Conservation (phyloP, 208 protist species). For the Trypanosoma cruzi region DNA sequence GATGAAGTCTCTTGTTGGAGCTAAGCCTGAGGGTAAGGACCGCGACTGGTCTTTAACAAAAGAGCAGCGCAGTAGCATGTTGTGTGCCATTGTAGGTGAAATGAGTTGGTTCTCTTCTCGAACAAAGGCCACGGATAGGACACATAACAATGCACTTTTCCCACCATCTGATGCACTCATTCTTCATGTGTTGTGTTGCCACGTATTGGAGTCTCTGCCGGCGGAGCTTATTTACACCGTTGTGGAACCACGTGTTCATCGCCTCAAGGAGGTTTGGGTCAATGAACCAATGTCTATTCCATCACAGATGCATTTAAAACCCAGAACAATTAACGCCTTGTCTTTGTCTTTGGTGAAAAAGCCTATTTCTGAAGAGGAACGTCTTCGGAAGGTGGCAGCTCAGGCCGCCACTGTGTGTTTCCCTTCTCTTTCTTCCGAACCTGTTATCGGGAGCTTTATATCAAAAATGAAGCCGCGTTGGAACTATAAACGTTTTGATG, state of each 20-base stretch:
- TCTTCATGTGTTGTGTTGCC: constrained; percentile 76
- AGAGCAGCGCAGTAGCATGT: constrained; percentile 43
- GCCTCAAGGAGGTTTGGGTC: constrained; percentile 66
- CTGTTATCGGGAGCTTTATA: constrained; percentile 36
- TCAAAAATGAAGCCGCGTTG: constrained; percentile 61
- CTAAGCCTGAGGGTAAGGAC: constrained; percentile 25
- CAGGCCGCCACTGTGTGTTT: constrained; percentile 9
- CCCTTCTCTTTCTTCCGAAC: constrained; percentile 27
- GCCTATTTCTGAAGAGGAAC: constrained; percentile 13
- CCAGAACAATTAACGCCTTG: constrained; percentile 55
- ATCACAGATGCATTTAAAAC: constrained; percentile 55
- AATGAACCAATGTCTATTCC: constrained; percentile 86
- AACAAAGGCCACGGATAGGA: constrained; percentile 83
- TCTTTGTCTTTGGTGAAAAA: constrained; percentile 38
- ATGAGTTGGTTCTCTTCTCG: constrained; percentile 86
- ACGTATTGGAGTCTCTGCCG: constrained; percentile 77
- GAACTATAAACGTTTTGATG: constrained; percentile 52
- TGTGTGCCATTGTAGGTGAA: constrained; percentile 77
- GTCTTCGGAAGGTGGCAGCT: constrained; percentile 13
- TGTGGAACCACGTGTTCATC: constrained; percentile 49
- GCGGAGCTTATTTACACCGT: constrained; percentile 68
- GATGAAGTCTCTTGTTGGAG: constrained; percentile 40
- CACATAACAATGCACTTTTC: constrained; percentile 91
- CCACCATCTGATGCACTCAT: constrained; percentile 90
- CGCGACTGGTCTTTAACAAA: constrained; percentile 13